These are phyloP conservation scores for Musa schizocarpa DNA, from an alignment of 176 grass and related monocot genomes.

Conservation along the genomic window DNA sequence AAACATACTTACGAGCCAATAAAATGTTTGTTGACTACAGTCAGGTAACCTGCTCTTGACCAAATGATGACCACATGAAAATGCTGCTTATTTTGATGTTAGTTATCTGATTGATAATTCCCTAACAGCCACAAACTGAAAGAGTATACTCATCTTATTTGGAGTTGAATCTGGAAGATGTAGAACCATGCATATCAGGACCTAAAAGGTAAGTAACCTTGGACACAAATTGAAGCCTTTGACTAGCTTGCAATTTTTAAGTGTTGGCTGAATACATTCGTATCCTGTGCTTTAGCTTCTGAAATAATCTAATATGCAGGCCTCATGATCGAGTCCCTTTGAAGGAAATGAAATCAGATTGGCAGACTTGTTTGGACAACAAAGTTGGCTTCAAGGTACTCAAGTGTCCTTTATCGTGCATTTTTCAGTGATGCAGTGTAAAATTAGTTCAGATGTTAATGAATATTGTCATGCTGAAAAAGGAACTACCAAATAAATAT, in stretches of 20 bases:
- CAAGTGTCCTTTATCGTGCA: too few relatives aligned
- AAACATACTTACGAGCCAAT: slow-evolving; percentile 83
- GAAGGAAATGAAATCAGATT: slow-evolving; percentile 93
- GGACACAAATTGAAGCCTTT: background rate
- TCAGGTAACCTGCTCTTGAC: slow-evolving; percentile 38
- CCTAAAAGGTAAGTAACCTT: slow-evolving; percentile 61
- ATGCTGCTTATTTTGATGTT: background rate
- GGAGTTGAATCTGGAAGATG: slow-evolving; percentile 78
- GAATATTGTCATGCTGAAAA: background rate
- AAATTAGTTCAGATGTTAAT: background rate
- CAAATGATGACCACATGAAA: background rate
- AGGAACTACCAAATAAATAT: too few relatives aligned
- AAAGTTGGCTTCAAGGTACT: slow-evolving; percentile 95
- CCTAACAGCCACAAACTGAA: slow-evolving; percentile 67
- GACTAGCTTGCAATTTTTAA: background rate
- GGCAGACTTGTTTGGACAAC: slow-evolving; percentile 85
- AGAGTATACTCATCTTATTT: slow-evolving; percentile 91
- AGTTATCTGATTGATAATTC: slow-evolving; percentile 19
- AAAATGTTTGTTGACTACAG: slow-evolving; percentile 88
- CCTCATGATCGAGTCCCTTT: slow-evolving; percentile 92
- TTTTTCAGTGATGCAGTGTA: too few relatives aligned
- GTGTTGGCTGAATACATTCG: background rate
- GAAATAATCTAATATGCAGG: slow-evolving; percentile 29
- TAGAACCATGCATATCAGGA: slow-evolving; percentile 82
- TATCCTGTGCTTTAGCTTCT: background rate